A percentile compares a stretch with the other conserved stretches of the same genome.
Evolutionary conservation across 495 filamentous ascomycete genomes (phyloP).

Genomic region (Rostrohypoxylon terebratum): DNA sequence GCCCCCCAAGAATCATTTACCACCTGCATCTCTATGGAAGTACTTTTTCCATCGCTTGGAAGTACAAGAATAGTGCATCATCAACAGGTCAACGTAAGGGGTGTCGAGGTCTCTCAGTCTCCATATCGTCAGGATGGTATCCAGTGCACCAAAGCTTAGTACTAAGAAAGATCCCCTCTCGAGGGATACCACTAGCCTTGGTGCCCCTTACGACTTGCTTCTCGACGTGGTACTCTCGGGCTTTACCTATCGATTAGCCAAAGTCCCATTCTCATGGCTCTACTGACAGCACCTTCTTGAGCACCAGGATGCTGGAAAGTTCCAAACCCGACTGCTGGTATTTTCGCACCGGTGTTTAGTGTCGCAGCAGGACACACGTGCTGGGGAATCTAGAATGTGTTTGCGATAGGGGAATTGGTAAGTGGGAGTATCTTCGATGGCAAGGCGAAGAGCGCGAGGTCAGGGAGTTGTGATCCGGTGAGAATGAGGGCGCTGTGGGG

Average conservation of each 20-base stretch:
- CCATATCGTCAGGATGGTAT: neutral
- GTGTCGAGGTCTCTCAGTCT: neutral
- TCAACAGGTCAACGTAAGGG: neutral
- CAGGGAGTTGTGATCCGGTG: too few species aligned
- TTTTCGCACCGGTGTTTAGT: neutral
- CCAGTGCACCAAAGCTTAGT: neutral
- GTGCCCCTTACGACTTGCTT: slow-evolving; percentile 1
- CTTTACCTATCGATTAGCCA: neutral
- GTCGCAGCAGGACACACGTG: too few species aligned
- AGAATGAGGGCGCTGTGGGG: too few species aligned
- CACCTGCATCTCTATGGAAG: neutral
- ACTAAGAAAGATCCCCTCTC: neutral
- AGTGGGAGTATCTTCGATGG: too few species aligned
- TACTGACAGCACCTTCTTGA: neutral
- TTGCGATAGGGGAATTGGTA: too few species aligned
- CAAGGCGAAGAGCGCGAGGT: too few species aligned
- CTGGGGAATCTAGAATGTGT: neutral
- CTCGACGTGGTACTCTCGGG: neutral
- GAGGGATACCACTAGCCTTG: neutral
- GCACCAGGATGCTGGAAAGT: neutral
- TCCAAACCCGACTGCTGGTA: neutral
- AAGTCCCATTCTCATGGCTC: neutral
- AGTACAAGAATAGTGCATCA: neutral
- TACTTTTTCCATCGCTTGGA: neutral
- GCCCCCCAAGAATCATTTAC: neutral